A percentile compares a stretch with the other conserved stretches of the same genome.
phyloP scores from a whole-genome alignment of 345 rosid species.

The Sonneratia caseolaris region DNA sequence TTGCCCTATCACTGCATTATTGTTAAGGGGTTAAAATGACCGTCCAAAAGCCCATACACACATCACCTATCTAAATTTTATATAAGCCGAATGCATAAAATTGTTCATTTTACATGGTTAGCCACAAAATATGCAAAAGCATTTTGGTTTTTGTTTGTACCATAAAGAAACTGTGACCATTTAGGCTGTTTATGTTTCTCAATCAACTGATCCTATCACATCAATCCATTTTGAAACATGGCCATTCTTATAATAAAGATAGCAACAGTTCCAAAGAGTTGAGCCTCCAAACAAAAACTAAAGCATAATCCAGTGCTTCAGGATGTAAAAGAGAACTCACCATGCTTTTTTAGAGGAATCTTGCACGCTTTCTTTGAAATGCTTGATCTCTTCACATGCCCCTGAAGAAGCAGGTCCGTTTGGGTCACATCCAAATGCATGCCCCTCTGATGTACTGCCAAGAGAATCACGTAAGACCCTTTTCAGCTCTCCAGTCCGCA shows the following conservation, averaged over 20 bases:
- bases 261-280: neutral
- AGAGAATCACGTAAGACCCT: constrained; percentile 60
- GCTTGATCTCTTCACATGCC: constrained; percentile 74
- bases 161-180: neutral
- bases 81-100: neutral
- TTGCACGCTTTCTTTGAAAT: constrained; percentile 75
- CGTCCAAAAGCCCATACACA: neutral
- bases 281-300: neutral
- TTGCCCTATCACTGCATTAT: constrained; percentile 62
- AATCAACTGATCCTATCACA: neutral
- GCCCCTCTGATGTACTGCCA: constrained; percentile 53
- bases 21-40: constrained; percentile 15
- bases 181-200: neutral
- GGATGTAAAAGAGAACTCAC: constrained; percentile 21
- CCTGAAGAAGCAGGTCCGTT: constrained; percentile 52
- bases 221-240: neutral
- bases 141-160: neutral
- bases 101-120: neutral
- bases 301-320: neutral
- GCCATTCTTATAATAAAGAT: neutral
- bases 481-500: constrained; percentile 70
- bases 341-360: constrained; percentile 70
- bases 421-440: constrained; percentile 49
- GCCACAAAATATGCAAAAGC: neutral
- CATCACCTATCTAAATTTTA: neutral